Conservation (phyloP, 805 yeast genomes). For the Cyberlindnera mrakii region DNA sequence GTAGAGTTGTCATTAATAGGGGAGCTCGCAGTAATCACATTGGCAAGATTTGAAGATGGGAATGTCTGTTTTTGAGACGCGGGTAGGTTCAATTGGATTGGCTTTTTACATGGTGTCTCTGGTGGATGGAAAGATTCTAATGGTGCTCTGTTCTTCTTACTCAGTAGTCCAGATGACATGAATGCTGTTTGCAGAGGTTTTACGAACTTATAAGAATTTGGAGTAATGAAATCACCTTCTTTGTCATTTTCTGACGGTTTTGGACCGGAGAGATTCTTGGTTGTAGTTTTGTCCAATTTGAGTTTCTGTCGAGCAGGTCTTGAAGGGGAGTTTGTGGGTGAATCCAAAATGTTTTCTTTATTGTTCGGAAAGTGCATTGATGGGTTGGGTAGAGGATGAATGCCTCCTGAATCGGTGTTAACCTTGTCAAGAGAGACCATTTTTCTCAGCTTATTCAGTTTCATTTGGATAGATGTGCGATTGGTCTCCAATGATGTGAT, state of each 20-base stretch:
- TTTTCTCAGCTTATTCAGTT: slow-evolving; percentile 24
- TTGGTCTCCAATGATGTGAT: slow-evolving; percentile 23
- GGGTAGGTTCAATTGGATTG: slow-evolving; percentile 19
- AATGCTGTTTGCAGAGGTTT: slow-evolving; percentile 86
- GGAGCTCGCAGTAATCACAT: slow-evolving; percentile 25
- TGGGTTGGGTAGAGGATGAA: slow-evolving; percentile 23
- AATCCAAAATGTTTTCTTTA: slow-evolving; percentile 10
- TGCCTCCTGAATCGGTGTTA: slow-evolving; percentile 10
- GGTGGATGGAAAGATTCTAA: slow-evolving; percentile 39
- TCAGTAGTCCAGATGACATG: slow-evolving; percentile 63
- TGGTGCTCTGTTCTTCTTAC: slow-evolving; percentile 47
- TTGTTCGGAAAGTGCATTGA: slow-evolving; percentile 16
- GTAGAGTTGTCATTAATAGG: slow-evolving; percentile 25
- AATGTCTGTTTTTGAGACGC: slow-evolving; percentile 11
- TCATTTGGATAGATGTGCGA: slow-evolving; percentile 23
- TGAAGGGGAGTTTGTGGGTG: slow-evolving; percentile 27
- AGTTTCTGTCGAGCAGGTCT: slow-evolving; percentile 26
- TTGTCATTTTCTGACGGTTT: slow-evolving; percentile 4
- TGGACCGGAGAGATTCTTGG: slow-evolving; percentile 8
- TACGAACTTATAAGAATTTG: slow-evolving; percentile 59
- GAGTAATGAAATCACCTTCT: slow-evolving; percentile 34
- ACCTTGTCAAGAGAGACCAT: slow-evolving; percentile 22
- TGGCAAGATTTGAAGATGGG: slow-evolving; percentile 23
- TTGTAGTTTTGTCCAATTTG: slow-evolving; percentile 10
- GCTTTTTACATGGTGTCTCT: slow-evolving; percentile 58